These are phyloP conservation scores for Diutina sp. DNA, from an alignment of 1,139 yeast species.

Conservation along the genomic window DNA sequence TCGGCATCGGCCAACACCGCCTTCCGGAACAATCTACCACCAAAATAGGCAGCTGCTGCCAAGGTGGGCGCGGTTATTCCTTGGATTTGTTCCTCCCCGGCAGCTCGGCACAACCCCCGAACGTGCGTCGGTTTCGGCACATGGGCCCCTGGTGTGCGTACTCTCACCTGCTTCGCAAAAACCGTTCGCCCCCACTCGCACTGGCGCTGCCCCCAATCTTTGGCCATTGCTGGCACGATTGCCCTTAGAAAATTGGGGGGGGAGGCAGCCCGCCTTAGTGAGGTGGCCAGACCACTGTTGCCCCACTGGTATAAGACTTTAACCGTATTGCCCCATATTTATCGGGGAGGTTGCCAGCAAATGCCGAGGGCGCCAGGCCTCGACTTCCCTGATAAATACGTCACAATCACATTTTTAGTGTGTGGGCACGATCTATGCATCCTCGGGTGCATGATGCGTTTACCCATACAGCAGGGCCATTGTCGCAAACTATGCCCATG, in stretches of 20 bases:
- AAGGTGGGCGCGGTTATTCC: background rate
- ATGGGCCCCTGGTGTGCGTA: background rate
- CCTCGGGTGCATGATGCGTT: background rate
- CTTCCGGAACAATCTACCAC: background rate
- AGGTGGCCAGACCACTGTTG: too few species aligned
- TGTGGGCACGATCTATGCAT: background rate
- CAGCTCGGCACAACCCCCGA: background rate
- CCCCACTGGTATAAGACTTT: too few species aligned
- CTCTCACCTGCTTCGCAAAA: background rate
- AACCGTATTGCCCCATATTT: background rate
- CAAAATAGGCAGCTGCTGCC: background rate
- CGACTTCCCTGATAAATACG: background rate
- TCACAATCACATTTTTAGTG: background rate
- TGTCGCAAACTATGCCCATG: too few species aligned
- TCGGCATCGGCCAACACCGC: background rate
- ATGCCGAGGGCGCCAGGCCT: background rate
- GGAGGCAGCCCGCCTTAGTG: too few species aligned
- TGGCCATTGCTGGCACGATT: too few species aligned
- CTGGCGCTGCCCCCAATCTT: too few species aligned
- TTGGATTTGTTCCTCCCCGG: background rate
- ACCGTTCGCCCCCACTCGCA: background rate
- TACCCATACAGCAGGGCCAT: background rate
- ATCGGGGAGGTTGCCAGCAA: background rate
- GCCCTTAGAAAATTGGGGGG: too few species aligned
- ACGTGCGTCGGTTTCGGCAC: background rate